phyloP scores from a whole-genome alignment of 2,329 filamentous ascomycete genomes.

The Arthrobotrys megalospora region DNA sequence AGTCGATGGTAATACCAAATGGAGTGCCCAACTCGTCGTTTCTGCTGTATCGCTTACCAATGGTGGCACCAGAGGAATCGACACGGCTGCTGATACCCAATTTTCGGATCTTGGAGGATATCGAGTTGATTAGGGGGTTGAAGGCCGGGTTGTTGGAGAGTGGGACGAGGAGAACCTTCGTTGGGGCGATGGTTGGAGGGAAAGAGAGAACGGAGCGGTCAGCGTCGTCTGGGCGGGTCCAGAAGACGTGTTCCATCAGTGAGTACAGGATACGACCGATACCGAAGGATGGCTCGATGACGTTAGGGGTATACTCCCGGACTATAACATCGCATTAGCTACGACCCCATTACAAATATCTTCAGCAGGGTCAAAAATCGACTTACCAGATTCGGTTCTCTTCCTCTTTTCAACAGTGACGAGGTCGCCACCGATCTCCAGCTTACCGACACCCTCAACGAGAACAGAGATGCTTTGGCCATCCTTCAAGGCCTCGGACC shows the following conservation, averaged over 20 bases:
- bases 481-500: constrained; percentile 80
- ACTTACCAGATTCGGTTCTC: constrained; percentile 78
- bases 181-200: constrained; percentile 85
- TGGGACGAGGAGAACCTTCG: constrained; percentile 92
- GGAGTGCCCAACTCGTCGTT: constrained; percentile 97
- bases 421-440: constrained; percentile 83
- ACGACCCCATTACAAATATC: background rate
- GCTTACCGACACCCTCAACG: constrained; percentile 77
- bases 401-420: constrained; percentile 88
- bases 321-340: constrained; percentile 64
- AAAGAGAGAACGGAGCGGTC: constrained; percentile 85
- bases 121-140: constrained; percentile 75
- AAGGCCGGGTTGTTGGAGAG: constrained; percentile 86
- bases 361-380: no score
- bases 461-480: constrained; percentile 83
- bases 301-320: constrained; percentile 93
- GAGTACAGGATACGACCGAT: constrained; percentile 95
- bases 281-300: constrained; percentile 97
- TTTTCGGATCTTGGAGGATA: constrained; percentile 82
- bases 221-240: constrained; percentile 80
- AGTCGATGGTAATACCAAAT: constrained; percentile 93
- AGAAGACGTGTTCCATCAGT: constrained; percentile 94
- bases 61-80: constrained; percentile 90
- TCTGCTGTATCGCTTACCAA: constrained; percentile 93
- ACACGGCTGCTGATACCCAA: constrained; percentile 85